These are phyloP conservation scores for Ceratocystis destructans DNA, from an alignment of 2,329 filamentous ascomycete genomes.

Conservation along the genomic window DNA sequence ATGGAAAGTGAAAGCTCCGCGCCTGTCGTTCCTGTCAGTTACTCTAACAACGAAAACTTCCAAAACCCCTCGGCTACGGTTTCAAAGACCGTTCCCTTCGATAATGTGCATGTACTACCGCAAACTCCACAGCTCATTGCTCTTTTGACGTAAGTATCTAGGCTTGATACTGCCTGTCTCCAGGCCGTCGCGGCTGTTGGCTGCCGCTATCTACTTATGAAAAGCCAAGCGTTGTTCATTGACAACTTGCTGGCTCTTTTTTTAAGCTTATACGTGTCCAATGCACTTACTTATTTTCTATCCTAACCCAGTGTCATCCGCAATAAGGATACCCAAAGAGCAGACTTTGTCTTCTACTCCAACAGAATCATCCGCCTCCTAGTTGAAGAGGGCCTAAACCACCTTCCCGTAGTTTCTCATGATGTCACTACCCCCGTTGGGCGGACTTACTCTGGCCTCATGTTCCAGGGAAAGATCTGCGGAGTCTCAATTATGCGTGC, in stretches of 20 bases:
- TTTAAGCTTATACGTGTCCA: neutral
- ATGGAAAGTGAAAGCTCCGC: constrained; percentile 18
- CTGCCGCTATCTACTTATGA: neutral
- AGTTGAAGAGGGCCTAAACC: constrained; percentile 94
- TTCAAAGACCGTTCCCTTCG: constrained; percentile 64
- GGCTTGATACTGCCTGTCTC: neutral
- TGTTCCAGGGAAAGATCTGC: constrained; percentile 96
- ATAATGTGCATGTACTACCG: constrained; percentile 78
- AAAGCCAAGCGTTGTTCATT: neutral
- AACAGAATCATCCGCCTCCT: constrained; percentile 94
- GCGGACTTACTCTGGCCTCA: constrained; percentile 73
- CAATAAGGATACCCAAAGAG: constrained; percentile 75
- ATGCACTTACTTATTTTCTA: neutral
- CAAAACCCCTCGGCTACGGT: constrained; percentile 81
- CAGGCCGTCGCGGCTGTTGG: neutral
- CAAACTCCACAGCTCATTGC: constrained; percentile 97
- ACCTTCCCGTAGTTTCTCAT: constrained; percentile 81
- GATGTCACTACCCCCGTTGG: constrained; percentile 85
- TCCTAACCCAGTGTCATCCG: constrained; percentile 65
- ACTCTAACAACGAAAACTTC: constrained; percentile 59
- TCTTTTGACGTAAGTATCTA: constrained; percentile 76
- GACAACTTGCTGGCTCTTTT: neutral
- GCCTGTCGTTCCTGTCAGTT: constrained; percentile 49
- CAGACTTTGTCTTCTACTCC: constrained; percentile 98
- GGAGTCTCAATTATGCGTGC: constrained; percentile 98